Conservation (phyloP, 768 basidiomycete genomes). For the Boletus sp. region DNA sequence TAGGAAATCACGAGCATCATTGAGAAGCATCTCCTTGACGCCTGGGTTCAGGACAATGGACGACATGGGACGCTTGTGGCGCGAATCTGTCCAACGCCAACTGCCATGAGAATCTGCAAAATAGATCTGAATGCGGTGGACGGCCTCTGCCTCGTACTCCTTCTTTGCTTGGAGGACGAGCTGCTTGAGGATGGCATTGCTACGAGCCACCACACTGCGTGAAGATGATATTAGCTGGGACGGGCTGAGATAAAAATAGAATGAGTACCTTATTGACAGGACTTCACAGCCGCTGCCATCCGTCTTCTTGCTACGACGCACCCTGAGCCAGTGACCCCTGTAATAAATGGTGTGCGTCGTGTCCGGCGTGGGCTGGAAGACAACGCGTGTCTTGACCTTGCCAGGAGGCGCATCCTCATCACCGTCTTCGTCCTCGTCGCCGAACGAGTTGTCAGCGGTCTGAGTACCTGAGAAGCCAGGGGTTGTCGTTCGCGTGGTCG, state of each 20-base stretch:
- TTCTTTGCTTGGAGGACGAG: slow-evolving; percentile 88
- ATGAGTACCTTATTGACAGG: slow-evolving; percentile 64
- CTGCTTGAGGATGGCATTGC: slow-evolving; percentile 81
- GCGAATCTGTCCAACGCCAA: slow-evolving; percentile 85
- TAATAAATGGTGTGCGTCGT: slow-evolving; percentile 89
- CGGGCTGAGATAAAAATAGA: slow-evolving; percentile 14
- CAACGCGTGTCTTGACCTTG: slow-evolving; percentile 73
- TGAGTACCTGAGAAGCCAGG: slow-evolving; percentile 51
- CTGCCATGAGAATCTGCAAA: slow-evolving; percentile 85
- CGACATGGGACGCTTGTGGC: slow-evolving; percentile 84
- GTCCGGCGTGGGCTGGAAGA: slow-evolving; percentile 86
- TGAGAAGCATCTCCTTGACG: slow-evolving; percentile 84
- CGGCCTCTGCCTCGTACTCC: slow-evolving; percentile 82
- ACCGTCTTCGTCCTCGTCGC: slow-evolving; percentile 41
- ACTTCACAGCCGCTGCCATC: slow-evolving; percentile 70
- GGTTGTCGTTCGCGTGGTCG: slow-evolving; percentile 71
- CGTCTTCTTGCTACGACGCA: slow-evolving; percentile 63
- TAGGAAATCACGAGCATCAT: slow-evolving; percentile 80
- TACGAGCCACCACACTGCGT: slow-evolving; percentile 74
- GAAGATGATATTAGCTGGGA: slow-evolving; percentile 13
- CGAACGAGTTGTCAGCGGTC: slow-evolving; percentile 53
- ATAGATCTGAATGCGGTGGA: slow-evolving; percentile 85
- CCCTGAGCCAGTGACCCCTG: slow-evolving; percentile 78
- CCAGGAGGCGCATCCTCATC: slow-evolving; percentile 52
- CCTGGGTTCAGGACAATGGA: slow-evolving; percentile 86